A percentile compares a stretch with the other conserved stretches of the same genome.
phyloP scores from a whole-genome alignment of 2,329 filamentous ascomycete genomes.

The Dendrostoma leiphaemia region DNA sequence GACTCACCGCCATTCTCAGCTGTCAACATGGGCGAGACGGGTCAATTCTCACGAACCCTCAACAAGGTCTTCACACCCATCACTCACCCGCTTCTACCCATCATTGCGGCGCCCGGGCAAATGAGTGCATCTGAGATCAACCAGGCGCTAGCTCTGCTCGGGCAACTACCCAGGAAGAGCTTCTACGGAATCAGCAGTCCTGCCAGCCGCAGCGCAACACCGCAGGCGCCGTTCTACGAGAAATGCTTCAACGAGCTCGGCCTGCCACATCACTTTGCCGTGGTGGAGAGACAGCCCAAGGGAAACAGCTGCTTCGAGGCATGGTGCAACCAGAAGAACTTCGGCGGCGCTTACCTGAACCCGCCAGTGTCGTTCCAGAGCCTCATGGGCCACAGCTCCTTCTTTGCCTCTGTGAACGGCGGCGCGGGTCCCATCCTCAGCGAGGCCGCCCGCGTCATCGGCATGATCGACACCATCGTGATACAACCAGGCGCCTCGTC shows the following conservation, averaged over 20 bases:
- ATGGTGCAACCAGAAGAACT: slow-evolving; percentile 70
- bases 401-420: slow-evolving; percentile 49
- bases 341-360: slow-evolving; percentile 80
- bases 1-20: slow-evolving; percentile 73
- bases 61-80: slow-evolving; percentile 88
- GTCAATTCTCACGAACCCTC: slow-evolving; percentile 77
- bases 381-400: slow-evolving; percentile 55
- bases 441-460: slow-evolving; percentile 75
- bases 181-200: slow-evolving; percentile 78
- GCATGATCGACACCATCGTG: slow-evolving; percentile 79
- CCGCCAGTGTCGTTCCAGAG: slow-evolving; percentile 63
- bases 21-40: slow-evolving; percentile 84
- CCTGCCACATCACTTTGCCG: slow-evolving; percentile 78
- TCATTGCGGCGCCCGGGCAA: slow-evolving; percentile 83
- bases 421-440: slow-evolving; percentile 60
- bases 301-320: slow-evolving; percentile 66
- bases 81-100: slow-evolving; percentile 78
- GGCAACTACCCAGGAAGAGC: slow-evolving; percentile 74
- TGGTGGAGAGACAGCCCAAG: slow-evolving; percentile 67
- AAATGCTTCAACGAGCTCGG: slow-evolving; percentile 80
- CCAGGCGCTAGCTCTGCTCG: slow-evolving; percentile 71
- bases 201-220: slow-evolving; percentile 59
- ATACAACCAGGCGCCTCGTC: slow-evolving; percentile 50
- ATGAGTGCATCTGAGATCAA: slow-evolving; percentile 86
- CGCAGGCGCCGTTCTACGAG: slow-evolving; percentile 81